These are phyloP conservation scores for Dipteronia dyeriana DNA, from an alignment of 345 rosid genomes.

Conservation along the genomic window DNA sequence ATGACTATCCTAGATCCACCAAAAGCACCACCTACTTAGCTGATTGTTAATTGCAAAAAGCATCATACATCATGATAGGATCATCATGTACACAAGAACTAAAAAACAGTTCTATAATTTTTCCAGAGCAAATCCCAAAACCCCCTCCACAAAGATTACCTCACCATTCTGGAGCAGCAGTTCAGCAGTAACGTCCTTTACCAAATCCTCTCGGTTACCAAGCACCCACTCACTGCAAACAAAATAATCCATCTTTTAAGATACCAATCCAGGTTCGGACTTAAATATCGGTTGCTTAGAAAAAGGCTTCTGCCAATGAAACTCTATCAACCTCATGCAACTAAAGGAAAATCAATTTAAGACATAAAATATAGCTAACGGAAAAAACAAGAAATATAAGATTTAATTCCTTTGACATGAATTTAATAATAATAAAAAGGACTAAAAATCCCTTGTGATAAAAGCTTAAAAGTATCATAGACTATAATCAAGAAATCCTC, in stretches of 20 bases:
- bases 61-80: slow-evolving; percentile 3
- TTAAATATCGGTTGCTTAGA: background rate
- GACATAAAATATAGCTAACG: slow-evolving; percentile 9
- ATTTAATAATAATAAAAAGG: background rate
- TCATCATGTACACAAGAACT: background rate
- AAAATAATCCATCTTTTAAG: slow-evolving; percentile 6
- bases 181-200: slow-evolving; percentile 73
- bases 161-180: slow-evolving; percentile 75
- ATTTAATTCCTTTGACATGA: background rate
- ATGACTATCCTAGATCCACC: background rate
- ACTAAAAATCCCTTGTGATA: background rate
- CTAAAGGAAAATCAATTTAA: background rate
- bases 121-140: slow-evolving; percentile 19
- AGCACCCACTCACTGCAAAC: slow-evolving; percentile 92
- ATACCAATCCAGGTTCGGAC: background rate
- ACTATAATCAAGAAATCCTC: background rate
- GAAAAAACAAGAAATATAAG: background rate
- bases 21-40: slow-evolving; percentile 2
- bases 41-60: background rate
- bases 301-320: background rate
- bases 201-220: slow-evolving; percentile 93
- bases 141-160: slow-evolving; percentile 47
- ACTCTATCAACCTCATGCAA: background rate
- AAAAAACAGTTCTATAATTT: background rate
- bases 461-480: background rate